phyloP scores from a whole-genome alignment of 331 rosid genomes.

The Arachis monticola region DNA sequence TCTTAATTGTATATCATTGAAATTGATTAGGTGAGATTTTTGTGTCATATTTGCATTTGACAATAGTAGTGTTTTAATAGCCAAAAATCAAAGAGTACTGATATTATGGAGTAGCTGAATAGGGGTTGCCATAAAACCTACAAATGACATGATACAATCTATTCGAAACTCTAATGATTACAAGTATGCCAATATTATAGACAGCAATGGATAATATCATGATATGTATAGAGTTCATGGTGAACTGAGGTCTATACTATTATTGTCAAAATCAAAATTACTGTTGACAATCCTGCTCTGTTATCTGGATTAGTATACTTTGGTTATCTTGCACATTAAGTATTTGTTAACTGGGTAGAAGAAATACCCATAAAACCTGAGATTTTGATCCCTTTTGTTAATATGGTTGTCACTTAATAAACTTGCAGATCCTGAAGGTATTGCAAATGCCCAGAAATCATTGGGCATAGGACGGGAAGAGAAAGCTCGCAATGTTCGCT shows the following conservation, averaged over 20 bases:
- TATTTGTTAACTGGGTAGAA: constrained; percentile 11
- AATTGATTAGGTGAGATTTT: constrained; percentile 1
- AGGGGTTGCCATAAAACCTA: too few relatives aligned
- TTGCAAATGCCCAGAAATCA: constrained; percentile 66
- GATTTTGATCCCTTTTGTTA: constrained; percentile 5
- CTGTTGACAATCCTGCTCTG: neutral
- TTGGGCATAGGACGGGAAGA: constrained; percentile 61
- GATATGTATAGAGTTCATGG: too few relatives aligned
- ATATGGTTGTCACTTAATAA: constrained; percentile 15
- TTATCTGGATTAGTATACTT: too few relatives aligned
- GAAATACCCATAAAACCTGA: constrained; percentile 7
- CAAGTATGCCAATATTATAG: too few relatives aligned
- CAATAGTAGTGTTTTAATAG: neutral
- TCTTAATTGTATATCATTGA: constrained; percentile 9
- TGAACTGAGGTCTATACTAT: too few relatives aligned
- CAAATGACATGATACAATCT: too few relatives aligned
- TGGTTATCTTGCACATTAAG: neutral
- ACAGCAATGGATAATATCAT: too few relatives aligned
- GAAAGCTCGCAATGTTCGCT: constrained; percentile 59
- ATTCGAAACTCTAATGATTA: too few relatives aligned
- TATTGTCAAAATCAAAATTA: too few relatives aligned
- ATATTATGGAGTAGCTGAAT: too few relatives aligned
- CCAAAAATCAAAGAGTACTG: neutral
- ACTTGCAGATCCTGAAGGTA: constrained; percentile 63
- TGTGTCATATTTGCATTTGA: constrained; percentile 1